phyloP scores from a whole-genome alignment of 2,329 filamentous ascomycete genomes.

The Hypoxylon sp. region DNA sequence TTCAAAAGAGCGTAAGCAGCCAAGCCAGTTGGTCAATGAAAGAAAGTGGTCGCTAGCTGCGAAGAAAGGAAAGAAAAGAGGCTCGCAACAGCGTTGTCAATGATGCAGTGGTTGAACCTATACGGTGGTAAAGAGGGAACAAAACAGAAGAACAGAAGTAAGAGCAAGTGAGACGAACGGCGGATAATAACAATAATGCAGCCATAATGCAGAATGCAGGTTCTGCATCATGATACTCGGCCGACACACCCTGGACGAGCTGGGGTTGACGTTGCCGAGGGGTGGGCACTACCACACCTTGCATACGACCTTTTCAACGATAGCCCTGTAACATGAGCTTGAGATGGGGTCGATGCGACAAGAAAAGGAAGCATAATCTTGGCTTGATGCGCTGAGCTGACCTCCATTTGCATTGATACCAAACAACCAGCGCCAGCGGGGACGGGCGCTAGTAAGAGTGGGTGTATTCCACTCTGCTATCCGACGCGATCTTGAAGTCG shows the following conservation, averaged over 20 bases:
- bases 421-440: conserved; percentile 47
- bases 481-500: conserved; percentile 19
- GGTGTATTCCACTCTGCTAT: conserved; percentile 33
- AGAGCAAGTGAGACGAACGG: conserved; percentile 56
- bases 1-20: conserved; percentile 70
- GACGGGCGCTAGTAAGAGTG: conserved; percentile 31
- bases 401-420: conserved; percentile 51
- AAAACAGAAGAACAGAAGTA: conserved; percentile 56
- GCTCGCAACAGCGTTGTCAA: conserved; percentile 55
- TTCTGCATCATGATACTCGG: conserved; percentile 55
- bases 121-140: conserved; percentile 57
- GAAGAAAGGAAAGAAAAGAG: conserved; percentile 59
- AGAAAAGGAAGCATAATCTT: conserved; percentile 56
- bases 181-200: conserved; percentile 59
- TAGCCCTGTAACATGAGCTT: conserved; percentile 60
- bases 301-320: conserved; percentile 54
- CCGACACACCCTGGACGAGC: conserved; percentile 55
- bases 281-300: conserved; percentile 52
- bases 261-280: conserved; percentile 56
- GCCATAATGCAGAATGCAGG: conserved; percentile 57
- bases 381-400: conserved; percentile 53
- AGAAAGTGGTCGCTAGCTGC: conserved; percentile 61
- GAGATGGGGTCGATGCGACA: conserved; percentile 56
- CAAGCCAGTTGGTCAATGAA: conserved; percentile 69
- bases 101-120: conserved; percentile 50